A percentile compares a stretch with the other conserved stretches of the same genome.
These are phyloP conservation scores for Mrakia blollopis DNA, from an alignment of 768 basidiomycete genomes.

Conservation along the genomic window DNA sequence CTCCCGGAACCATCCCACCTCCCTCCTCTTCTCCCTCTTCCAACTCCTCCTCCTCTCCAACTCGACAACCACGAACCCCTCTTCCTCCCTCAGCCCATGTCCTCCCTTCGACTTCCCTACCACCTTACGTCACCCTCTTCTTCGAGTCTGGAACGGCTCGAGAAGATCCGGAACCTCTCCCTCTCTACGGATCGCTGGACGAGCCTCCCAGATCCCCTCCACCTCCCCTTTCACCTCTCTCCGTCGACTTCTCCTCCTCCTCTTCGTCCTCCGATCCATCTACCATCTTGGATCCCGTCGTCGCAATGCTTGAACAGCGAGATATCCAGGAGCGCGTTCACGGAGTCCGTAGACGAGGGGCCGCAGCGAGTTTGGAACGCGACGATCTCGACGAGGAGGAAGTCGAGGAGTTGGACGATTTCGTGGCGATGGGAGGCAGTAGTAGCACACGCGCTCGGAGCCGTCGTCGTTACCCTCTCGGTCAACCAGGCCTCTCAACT, in stretches of 20 bases:
- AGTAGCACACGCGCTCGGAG: neutral
- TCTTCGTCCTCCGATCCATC: too few relatives aligned
- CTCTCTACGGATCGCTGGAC: neutral
- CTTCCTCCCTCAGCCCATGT: neutral
- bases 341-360: neutral
- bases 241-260: neutral
- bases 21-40: neutral
- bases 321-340: neutral
- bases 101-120: neutral
- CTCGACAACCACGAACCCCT: neutral
- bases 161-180: constrained; percentile 16
- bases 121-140: constrained; percentile 9
- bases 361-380: neutral
- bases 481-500: neutral
- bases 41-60: neutral
- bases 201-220: neutral
- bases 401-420: neutral
- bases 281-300: neutral
- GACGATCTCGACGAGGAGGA: neutral
- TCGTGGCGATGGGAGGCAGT: neutral
- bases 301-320: neutral
- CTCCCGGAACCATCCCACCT: neutral
- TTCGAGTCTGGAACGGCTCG: constrained; percentile 13
- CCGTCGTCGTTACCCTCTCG: neutral
- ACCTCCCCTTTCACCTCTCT: neutral